Conservation (phyloP, 2,329 filamentous ascomycete species). For the Chrysoporthe austroafricana region DNA sequence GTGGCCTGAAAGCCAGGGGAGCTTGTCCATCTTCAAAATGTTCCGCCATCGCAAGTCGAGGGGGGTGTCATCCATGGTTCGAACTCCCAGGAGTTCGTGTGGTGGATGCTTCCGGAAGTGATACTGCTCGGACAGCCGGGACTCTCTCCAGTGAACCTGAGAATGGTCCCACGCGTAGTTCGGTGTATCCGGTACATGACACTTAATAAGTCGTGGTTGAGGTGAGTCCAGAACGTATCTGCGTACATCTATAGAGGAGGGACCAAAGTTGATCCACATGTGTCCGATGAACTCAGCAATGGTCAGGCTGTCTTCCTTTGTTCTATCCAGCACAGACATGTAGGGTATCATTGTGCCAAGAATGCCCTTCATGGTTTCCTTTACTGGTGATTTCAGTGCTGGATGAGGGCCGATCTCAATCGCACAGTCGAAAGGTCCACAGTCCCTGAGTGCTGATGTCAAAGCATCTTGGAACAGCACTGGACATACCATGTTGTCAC, state of each 20-base stretch:
- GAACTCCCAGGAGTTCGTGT: constrained; percentile 45
- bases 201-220: constrained; percentile 29
- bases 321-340: constrained; percentile 38
- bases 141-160: constrained; percentile 47
- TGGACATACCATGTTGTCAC: constrained; percentile 47
- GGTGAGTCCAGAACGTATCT: constrained; percentile 33
- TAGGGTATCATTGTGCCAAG: constrained; percentile 35
- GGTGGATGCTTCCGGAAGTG: constrained; percentile 41
- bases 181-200: constrained; percentile 39
- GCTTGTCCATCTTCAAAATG: constrained; percentile 41
- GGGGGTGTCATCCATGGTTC: constrained; percentile 43
- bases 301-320: constrained; percentile 36
- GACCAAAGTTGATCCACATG: constrained; percentile 39
- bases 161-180: constrained; percentile 55
- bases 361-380: constrained; percentile 39
- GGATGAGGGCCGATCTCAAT: constrained; percentile 52
- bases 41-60: constrained; percentile 46
- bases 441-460: constrained; percentile 31
- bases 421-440: constrained; percentile 39
- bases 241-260: constrained; percentile 30
- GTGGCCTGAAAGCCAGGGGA: constrained; percentile 48
- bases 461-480: constrained; percentile 51
- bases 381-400: constrained; percentile 45
- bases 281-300: constrained; percentile 41
- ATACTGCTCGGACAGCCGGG: constrained; percentile 44